Base-by-base conservation (phyloP, 768 basidiomycete species). In the Psilocybe subaeruginosa region DNA sequence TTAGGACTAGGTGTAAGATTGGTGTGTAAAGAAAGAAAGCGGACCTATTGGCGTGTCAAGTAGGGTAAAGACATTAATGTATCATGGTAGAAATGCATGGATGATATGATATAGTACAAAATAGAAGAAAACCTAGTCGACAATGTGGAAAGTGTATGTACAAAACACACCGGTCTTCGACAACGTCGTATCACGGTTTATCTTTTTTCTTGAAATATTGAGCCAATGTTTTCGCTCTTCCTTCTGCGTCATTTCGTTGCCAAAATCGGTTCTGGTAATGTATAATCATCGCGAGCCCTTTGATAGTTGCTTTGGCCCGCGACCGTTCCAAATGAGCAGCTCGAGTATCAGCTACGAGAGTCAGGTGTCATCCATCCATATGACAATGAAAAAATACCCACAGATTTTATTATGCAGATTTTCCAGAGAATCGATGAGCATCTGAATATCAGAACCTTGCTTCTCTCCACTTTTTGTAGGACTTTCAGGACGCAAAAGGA, bases 241-340 rank as follows among this genome's bases (percentile, higher is more conserved):
- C 54, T 12, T 56, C 60, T 45, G 50, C 58, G 43, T 60, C 65
- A 54, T 70, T 61, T 53, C 58, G 65, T 9, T 66, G 31, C 68
- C 69, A 72, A 30, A 64, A 55, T 47, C 69, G 66, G 7, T 83
- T 85, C 65, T 90, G 87, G 67, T 89, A 91, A 67, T 83, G 72
- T 11, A 92, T 73, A 23, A 87, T 83, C 77, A 89, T 81, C 8
- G 83, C 77, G 12, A 91, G 72, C 47, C 82, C 83, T 68, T 92
- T 89, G 52, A 92, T 72, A 0, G 82, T 81, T 2, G 85, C 88
- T 66, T 93, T 93, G 3, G 85, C 82, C 58, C 88, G 81, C 2
- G 91, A 91, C 50, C 92, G 86, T 63, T 92, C 91, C 35, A 93
- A 78, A 71, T 90, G 85, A 1, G 87, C 85, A 29, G 89, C 90